Evolutionary conservation across 225 moss, liverwort and hornwort species (phyloP).

Genomic region (Polytrichum formosum): DNA sequence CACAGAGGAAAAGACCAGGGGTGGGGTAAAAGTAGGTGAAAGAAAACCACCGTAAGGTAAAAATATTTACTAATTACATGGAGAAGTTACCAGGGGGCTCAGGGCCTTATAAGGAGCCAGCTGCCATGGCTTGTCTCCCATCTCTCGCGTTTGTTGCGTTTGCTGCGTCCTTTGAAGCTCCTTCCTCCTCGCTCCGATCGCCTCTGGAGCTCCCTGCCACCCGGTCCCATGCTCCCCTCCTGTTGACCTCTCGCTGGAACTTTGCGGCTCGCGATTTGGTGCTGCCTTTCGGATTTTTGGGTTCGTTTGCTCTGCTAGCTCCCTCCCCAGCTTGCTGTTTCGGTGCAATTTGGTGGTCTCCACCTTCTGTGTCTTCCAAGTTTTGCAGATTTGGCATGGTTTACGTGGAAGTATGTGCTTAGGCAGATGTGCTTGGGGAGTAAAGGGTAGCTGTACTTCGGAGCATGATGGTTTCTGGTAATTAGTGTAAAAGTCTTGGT

Average conservation of each 20-base stretch:
- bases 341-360: too few species aligned
- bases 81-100: neutral
- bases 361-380: too few species aligned
- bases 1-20: too few species aligned
- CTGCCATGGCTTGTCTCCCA: slow-evolving; percentile 20
- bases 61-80: neutral
- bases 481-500: too few species aligned
- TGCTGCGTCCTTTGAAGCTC: slow-evolving; percentile 35
- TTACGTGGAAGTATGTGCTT: too few species aligned
- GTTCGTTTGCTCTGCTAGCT: slow-evolving; percentile 17
- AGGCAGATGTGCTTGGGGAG: too few species aligned
- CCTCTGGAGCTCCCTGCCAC: slow-evolving; percentile 16
- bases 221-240: slow-evolving; percentile 52
- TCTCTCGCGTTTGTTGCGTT: slow-evolving; percentile 54
- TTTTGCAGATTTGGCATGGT: too few species aligned
- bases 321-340: too few species aligned
- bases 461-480: too few species aligned
- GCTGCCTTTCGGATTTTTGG: slow-evolving; percentile 29
- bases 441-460: too few species aligned
- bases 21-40: too few species aligned
- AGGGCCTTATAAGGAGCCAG: slow-evolving; percentile 30
- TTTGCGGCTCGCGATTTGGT: slow-evolving; percentile 33
- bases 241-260: slow-evolving; percentile 37
- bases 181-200: slow-evolving; percentile 11
- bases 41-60: neutral